A percentile compares a stretch with the other conserved stretches of the same genome.
phyloP scores from a whole-genome alignment of 805 yeast species.

The Lachancea mirantina region DNA sequence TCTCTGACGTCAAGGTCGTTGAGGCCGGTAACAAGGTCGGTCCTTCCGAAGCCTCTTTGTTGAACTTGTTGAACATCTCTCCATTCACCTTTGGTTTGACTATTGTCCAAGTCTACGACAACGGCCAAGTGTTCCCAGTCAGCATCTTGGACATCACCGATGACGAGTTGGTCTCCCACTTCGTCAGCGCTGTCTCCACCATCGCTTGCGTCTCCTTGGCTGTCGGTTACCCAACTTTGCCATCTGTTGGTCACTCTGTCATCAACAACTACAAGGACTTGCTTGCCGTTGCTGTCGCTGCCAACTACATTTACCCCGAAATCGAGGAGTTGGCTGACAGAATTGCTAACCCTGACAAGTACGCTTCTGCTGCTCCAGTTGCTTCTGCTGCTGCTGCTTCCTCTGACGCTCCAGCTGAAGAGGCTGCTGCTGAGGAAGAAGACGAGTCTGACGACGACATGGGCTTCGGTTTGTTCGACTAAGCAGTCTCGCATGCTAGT shows the following conservation, averaged over 20 bases:
- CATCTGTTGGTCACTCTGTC: constrained; percentile 98
- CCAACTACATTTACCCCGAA: constrained; percentile 99
- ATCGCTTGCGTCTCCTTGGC: constrained; percentile 96
- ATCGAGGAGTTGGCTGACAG: constrained; percentile 99
- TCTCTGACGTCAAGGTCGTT: constrained; percentile 93
- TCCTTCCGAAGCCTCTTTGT: constrained; percentile 97
- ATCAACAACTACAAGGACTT: constrained; percentile 99
- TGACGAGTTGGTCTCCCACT: constrained; percentile 89
- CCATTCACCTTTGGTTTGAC: constrained; percentile 99
- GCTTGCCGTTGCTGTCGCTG: constrained; percentile 94
- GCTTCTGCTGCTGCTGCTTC: constrained; percentile 71
- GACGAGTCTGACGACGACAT: constrained; percentile 62
- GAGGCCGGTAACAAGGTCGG: constrained; percentile 84
- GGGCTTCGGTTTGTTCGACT: constrained; percentile 99
- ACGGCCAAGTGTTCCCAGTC: constrained; percentile 97
- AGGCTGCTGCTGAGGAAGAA: constrained; percentile 68
- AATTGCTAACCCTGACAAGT: constrained; percentile 99
- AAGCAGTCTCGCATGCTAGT: too few species aligned
- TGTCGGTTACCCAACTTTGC: constrained; percentile 98
- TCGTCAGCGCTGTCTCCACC: constrained; percentile 84
- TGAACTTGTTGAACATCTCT: constrained; percentile 99
- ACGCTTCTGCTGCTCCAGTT: constrained; percentile 98
- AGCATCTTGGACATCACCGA: constrained; percentile 97
- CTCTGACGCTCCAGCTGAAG: constrained; percentile 62
- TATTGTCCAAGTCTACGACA: constrained; percentile 94